Evolutionary conservation across 345 rosid genomes (phyloP).

Genomic region (Clausena lansium): DNA sequence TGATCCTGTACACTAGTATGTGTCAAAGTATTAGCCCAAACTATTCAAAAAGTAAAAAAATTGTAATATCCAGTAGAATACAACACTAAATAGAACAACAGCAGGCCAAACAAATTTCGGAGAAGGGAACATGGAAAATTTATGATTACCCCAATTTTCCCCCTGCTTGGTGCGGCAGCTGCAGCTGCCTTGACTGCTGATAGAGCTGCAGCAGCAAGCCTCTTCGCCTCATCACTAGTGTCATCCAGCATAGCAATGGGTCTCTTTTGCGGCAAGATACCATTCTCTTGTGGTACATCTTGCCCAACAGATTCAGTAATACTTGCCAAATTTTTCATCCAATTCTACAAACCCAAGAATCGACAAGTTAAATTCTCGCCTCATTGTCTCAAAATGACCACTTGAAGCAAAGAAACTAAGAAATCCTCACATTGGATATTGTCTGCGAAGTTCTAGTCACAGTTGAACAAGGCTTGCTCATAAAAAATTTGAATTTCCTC

Average conservation of each 20-base stretch:
- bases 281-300: constrained; percentile 21
- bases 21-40: neutral
- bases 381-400: neutral
- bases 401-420: neutral
- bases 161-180: constrained; percentile 56
- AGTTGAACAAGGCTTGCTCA: constrained; percentile 28
- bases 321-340: constrained; percentile 30
- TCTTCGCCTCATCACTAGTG: constrained; percentile 59
- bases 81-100: neutral
- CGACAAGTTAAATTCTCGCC: neutral
- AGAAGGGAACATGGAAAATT: constrained; percentile 2
- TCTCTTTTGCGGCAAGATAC: constrained; percentile 24
- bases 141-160: constrained; percentile 72
- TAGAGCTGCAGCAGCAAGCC: constrained; percentile 81
- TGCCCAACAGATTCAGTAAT: constrained; percentile 11
- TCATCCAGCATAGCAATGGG: constrained; percentile 25
- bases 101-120: neutral
- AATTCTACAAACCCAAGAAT: constrained; percentile 28
- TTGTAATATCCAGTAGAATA: neutral
- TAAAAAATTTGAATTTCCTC: constrained; percentile 26
- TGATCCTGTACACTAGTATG: neutral
- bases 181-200: constrained; percentile 80
- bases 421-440: constrained; percentile 40
- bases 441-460: constrained; percentile 28
- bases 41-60: neutral